phyloP scores from a whole-genome alignment of 1,284 basidiomycete genomes.

The Earliella scabrosa region DNA sequence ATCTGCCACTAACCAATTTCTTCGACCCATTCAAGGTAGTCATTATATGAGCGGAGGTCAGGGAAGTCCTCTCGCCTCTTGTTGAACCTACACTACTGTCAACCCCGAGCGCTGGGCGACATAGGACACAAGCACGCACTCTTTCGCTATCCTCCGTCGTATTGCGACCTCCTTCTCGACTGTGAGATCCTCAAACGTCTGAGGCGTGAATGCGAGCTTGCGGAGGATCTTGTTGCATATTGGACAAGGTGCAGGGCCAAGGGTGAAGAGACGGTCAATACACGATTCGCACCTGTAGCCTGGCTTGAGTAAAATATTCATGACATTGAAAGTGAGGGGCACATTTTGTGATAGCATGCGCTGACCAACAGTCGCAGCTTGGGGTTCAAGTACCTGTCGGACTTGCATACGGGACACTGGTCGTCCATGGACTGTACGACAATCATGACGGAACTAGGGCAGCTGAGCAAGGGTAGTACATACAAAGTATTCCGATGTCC shows the following conservation, averaged over 20 bases:
- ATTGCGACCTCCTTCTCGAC: constrained; percentile 98
- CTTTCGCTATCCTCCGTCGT: constrained; percentile 84
- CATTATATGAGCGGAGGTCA: constrained; percentile 86
- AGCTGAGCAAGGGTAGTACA: constrained; percentile 36
- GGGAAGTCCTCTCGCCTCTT: constrained; percentile 91
- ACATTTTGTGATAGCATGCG: constrained; percentile 99
- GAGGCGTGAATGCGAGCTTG: constrained; percentile 93
- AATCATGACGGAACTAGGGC: too few species aligned
- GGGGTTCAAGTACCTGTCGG: constrained; percentile 94
- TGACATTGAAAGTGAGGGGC: constrained; percentile 24
- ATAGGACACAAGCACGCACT: constrained; percentile 45
- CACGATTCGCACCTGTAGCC: constrained; percentile 90
- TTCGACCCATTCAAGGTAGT: constrained; percentile 96
- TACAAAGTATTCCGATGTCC: constrained; percentile 79
- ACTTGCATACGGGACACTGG: constrained; percentile 97
- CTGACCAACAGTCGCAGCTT: constrained; percentile 94
- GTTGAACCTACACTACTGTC: constrained; percentile 76
- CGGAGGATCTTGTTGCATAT: constrained; percentile 90
- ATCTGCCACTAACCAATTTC: constrained; percentile 79
- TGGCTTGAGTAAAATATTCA: not conserved
- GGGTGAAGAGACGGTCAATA: constrained; percentile 94
- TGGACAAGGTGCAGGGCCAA: constrained; percentile 97
- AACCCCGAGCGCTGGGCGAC: not conserved
- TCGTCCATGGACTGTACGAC: constrained; percentile 82
- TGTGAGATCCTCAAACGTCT: constrained; percentile 95